Conservation (phyloP, 2,329 filamentous ascomycete genomes). For the Neonectria coccinea region DNA sequence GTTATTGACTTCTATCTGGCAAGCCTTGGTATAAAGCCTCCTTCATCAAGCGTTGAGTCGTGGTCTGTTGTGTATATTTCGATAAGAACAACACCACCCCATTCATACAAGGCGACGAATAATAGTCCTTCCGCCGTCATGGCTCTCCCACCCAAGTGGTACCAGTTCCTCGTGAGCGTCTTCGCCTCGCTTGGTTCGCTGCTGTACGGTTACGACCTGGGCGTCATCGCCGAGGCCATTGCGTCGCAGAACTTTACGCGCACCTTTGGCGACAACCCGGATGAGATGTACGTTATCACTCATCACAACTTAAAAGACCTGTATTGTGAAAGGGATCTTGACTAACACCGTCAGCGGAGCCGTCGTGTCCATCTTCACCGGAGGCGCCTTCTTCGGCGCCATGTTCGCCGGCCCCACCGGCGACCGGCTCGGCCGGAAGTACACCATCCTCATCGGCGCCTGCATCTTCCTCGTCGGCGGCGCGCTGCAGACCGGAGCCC, state of each 20-base stretch:
- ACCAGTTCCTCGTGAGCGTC: constrained; percentile 60
- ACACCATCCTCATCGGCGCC: constrained; percentile 78
- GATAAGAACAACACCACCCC: not conserved
- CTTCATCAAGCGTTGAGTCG: not conserved
- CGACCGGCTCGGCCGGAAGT: constrained; percentile 74
- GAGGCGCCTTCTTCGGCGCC: constrained; percentile 79
- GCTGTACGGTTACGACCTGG: constrained; percentile 42
- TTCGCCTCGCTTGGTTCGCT: constrained; percentile 43
- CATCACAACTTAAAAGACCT: not conserved
- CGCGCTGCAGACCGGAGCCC: constrained; percentile 77
- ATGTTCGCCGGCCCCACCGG: constrained; percentile 71
- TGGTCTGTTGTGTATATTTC: not conserved
- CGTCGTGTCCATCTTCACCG: constrained; percentile 79
- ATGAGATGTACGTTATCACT: constrained; percentile 49
- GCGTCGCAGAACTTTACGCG: constrained; percentile 58
- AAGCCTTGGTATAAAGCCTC: constrained; percentile 1
- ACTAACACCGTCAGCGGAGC: constrained; percentile 23
- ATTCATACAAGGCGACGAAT: not conserved
- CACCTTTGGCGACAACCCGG: constrained; percentile 53
- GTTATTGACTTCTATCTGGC: not conserved
- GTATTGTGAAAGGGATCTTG: not conserved
- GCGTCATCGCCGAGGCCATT: constrained; percentile 61
- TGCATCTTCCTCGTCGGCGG: constrained; percentile 79
- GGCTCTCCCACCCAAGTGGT: constrained; percentile 59
- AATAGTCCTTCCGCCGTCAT: constrained; percentile 42